phyloP scores from a whole-genome alignment of 495 filamentous ascomycete genomes.

The Chaetomium fimeti region DNA sequence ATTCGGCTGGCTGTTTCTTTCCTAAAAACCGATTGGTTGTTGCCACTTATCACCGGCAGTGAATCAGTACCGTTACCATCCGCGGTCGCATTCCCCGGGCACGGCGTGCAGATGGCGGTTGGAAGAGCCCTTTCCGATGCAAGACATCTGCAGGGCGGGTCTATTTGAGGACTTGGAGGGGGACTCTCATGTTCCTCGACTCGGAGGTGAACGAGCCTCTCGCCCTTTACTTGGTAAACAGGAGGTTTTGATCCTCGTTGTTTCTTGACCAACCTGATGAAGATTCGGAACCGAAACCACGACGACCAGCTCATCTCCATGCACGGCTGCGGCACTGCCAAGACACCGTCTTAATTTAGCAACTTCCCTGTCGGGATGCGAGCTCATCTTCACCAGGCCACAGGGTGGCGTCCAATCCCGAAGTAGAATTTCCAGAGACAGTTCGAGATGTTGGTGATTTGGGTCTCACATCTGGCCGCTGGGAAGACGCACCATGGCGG shows the following conservation, averaged over 20 bases:
- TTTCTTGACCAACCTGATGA: background rate
- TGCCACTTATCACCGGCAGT: background rate
- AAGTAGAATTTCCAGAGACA: background rate
- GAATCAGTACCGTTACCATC: background rate
- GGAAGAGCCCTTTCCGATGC: slow-evolving; percentile 20
- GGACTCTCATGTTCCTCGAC: too few species aligned
- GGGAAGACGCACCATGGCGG: slow-evolving; percentile 9
- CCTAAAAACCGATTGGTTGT: background rate
- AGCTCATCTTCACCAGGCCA: background rate
- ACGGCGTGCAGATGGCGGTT: slow-evolving; percentile 22
- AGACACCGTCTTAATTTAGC: slow-evolving; percentile 17
- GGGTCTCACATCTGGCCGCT: slow-evolving; percentile 6
- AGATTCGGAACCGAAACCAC: background rate
- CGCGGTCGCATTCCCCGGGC: background rate
- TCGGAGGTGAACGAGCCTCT: background rate
- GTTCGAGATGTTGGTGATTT: background rate
- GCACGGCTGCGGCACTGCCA: slow-evolving; percentile 13
- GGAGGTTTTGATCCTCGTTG: background rate
- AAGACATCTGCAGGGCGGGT: background rate
- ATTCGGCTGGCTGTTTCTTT: too few species aligned
- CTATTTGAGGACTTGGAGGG: background rate
- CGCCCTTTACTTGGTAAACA: background rate
- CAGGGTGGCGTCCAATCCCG: slow-evolving; percentile 15
- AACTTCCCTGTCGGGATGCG: background rate
- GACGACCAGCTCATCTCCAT: background rate